Conservation (phyloP, 2,329 filamentous ascomycete genomes). For the Sarocladiaceae sp. region DNA sequence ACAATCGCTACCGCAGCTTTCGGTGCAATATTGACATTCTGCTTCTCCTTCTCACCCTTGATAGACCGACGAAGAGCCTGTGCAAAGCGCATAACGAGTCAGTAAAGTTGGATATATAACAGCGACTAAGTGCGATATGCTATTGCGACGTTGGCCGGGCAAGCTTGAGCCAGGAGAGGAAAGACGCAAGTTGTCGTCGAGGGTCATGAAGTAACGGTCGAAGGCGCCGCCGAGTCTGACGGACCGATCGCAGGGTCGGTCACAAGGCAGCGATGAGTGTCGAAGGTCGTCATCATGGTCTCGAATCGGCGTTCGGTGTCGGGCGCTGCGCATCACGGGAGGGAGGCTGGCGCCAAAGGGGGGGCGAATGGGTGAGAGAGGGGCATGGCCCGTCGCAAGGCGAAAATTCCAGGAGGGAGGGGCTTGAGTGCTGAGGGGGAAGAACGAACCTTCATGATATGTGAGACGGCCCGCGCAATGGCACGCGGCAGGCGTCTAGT, state of each 20-base stretch:
- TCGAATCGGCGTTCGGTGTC: not conserved
- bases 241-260: not conserved
- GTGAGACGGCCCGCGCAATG: conserved; percentile 4
- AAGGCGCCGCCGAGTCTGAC: not conserved
- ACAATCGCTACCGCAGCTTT: conserved; percentile 87
- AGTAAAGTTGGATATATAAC: not conserved
- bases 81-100: conserved; percentile 32
- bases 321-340: conserved; percentile 1
- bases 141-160: not conserved
- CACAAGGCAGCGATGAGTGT: conserved; percentile 1
- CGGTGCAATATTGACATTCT: conserved; percentile 67
- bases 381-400: conserved; percentile 8
- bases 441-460: conserved; percentile 5
- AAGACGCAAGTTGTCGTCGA: not conserved
- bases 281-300: not conserved
- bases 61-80: conserved; percentile 83
- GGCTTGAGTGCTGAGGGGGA: not conserved
- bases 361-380: conserved; percentile 5
- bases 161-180: not conserved
- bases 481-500: not conserved
- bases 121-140: not conserved
- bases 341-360: not conserved
- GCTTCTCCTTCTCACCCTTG: conserved; percentile 81
- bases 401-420: conserved; percentile 1
- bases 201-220: not conserved